Conservation (phyloP, 371 early-diverging fungal species). For the Mucor ambiguus region DNA sequence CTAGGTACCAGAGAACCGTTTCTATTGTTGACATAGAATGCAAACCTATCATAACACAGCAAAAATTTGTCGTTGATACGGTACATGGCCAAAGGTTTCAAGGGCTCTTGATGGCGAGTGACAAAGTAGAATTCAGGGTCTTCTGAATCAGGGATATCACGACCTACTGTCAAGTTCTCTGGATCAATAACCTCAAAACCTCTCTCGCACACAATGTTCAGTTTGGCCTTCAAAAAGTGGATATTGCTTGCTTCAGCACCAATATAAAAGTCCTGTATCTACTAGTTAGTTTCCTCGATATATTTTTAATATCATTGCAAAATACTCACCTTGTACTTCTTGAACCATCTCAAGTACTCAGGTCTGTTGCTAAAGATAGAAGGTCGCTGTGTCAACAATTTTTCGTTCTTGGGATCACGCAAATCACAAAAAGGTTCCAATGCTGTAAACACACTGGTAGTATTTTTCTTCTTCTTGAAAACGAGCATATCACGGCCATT, state of each 20-base stretch:
- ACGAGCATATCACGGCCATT: slow-evolving; percentile 64
- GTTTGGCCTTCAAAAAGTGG: slow-evolving; percentile 72
- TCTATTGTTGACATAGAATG: slow-evolving; percentile 87
- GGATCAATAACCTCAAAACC: slow-evolving; percentile 88
- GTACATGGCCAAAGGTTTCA: slow-evolving; percentile 86
- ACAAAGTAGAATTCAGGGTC: slow-evolving; percentile 86
- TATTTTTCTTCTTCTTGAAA: slow-evolving; percentile 55
- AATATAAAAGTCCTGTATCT: slow-evolving; percentile 75
- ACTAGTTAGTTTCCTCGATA: not conserved
- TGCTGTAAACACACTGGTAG: slow-evolving; percentile 47
- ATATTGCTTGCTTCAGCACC: slow-evolving; percentile 78
- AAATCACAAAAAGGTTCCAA: slow-evolving; percentile 47
- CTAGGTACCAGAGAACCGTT: slow-evolving; percentile 47
- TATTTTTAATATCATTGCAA: not conserved
- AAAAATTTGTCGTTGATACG: slow-evolving; percentile 74
- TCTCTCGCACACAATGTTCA: slow-evolving; percentile 82
- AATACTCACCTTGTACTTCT: slow-evolving; percentile 33
- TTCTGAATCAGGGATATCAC: slow-evolving; percentile 70
- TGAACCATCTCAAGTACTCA: slow-evolving; percentile 35
- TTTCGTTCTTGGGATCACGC: slow-evolving; percentile 42
- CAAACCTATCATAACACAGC: slow-evolving; percentile 92
- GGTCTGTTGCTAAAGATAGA: slow-evolving; percentile 34
- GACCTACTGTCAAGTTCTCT: slow-evolving; percentile 67
- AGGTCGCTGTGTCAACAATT: slow-evolving; percentile 23
- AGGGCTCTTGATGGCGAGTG: slow-evolving; percentile 66